Evolutionary conservation across 805 yeast species (phyloP).

Genomic region (Wickerhamomyces subpelliculosus): DNA sequence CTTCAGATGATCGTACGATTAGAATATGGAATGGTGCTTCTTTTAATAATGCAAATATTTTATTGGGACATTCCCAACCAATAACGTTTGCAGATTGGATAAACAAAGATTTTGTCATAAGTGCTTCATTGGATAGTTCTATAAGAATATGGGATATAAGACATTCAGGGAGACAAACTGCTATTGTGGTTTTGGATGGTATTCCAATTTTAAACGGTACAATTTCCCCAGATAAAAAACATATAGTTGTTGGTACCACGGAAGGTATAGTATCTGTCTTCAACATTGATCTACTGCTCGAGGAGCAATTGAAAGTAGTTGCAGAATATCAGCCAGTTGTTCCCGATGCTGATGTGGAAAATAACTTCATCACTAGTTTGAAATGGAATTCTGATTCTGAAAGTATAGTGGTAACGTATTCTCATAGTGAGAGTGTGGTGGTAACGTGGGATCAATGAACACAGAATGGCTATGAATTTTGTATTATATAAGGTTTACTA

Average conservation of each 20-base stretch:
- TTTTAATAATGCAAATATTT: constrained; percentile 40
- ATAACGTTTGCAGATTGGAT: constrained; percentile 54
- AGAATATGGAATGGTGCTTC: constrained; percentile 72
- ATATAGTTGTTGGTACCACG: constrained; percentile 59
- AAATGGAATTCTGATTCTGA: constrained; percentile 27
- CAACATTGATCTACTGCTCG: constrained; percentile 26
- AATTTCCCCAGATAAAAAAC: constrained; percentile 41
- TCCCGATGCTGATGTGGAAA: constrained; percentile 7
- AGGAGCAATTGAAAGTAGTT: constrained; percentile 8
- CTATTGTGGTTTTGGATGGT: constrained; percentile 36
- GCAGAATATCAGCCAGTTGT: constrained; percentile 21
- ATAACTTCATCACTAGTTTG: constrained; percentile 25
- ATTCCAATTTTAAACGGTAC: constrained; percentile 48
- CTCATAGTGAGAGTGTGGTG: constrained; percentile 21
- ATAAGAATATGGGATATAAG: constrained; percentile 60
- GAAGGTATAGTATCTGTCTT: constrained; percentile 54
- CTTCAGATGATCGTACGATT: constrained; percentile 70
- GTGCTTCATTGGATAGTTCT: constrained; percentile 66
- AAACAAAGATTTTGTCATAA: constrained; percentile 31
- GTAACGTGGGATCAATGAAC: constrained; percentile 1
- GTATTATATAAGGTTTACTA: no score
- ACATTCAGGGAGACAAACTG: constrained; percentile 32
- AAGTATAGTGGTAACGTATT: constrained; percentile 25
- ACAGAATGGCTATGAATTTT: no score
- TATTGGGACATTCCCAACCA: constrained; percentile 52